Percentiles rank a stretch among this genome's conserved stretches.
Evolutionary conservation across 352 stramenopile genomes (phyloP).

Genomic region (Aphanomyces euteiches): DNA sequence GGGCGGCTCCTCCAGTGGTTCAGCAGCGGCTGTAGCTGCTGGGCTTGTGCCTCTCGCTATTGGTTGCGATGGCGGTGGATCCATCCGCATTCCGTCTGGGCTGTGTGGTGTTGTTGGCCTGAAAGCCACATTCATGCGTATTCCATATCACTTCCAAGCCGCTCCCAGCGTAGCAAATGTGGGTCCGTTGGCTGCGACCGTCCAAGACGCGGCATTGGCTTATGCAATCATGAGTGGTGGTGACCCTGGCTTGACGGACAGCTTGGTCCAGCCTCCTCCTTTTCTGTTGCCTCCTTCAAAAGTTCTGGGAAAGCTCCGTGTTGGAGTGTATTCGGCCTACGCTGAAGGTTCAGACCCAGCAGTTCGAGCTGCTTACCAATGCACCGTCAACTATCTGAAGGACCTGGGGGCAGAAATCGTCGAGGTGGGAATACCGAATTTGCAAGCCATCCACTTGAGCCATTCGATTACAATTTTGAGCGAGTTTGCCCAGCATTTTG

Average conservation of each 20-base stretch:
- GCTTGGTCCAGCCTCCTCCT: conserved; percentile 46
- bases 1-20: conserved; percentile 88
- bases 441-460: conserved; percentile 69
- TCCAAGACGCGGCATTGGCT: conserved; percentile 75
- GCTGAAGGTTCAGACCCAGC: conserved; percentile 65
- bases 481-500: conserved; percentile 68
- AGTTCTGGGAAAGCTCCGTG: conserved; percentile 55
- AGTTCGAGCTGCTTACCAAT: conserved; percentile 45
- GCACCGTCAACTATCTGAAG: conserved; percentile 49
- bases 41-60: conserved; percentile 86
- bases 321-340: conserved; percentile 77
- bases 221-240: conserved; percentile 80
- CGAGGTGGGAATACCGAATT: conserved; percentile 68
- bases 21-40: conserved; percentile 77
- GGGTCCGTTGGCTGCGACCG: conserved; percentile 71
- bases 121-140: conserved; percentile 81
- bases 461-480: conserved; percentile 76
- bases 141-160: conserved; percentile 50
- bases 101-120: conserved; percentile 87
- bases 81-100: conserved; percentile 82
- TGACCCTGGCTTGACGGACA: conserved; percentile 45
- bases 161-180: conserved; percentile 68
- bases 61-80: conserved; percentile 84
- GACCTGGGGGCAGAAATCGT: conserved; percentile 65
- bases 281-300: conserved; percentile 54